Conservation (phyloP, 768 basidiomycete species). For the Tricholoma matsutake region DNA sequence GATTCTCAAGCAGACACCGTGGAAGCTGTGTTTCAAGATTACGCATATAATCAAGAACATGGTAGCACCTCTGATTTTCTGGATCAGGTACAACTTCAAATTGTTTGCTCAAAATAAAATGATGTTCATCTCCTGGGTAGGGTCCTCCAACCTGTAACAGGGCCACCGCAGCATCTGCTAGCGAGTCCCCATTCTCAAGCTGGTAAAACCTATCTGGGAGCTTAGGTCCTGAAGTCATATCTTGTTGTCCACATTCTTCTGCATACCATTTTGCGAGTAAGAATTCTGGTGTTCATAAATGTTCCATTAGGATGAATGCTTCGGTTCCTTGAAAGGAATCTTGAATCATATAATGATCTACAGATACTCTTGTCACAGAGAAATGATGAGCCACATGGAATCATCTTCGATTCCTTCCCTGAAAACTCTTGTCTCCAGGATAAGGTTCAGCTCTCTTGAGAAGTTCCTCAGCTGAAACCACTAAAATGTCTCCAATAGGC, state of each 20-base stretch:
- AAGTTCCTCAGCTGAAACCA: not conserved
- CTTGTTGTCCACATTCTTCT: not conserved
- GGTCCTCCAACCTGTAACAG: not conserved
- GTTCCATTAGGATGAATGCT: not conserved
- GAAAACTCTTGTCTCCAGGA: no score
- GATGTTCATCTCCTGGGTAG: constrained; percentile 3
- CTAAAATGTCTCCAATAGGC: not conserved
- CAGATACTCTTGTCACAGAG: no score
- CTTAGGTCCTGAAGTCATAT: not conserved
- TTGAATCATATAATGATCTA: no score
- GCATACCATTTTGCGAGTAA: not conserved
- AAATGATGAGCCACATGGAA: no score
- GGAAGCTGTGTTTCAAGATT: not conserved
- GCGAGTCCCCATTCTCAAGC: not conserved
- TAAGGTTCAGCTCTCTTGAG: not conserved
- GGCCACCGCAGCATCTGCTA: not conserved
- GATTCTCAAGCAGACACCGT: not conserved
- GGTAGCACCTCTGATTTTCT: not conserved
- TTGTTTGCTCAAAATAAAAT: not conserved
- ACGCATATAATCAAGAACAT: constrained; percentile 2
- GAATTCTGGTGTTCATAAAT: not conserved
- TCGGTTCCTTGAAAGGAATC: not conserved
- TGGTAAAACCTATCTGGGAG: no score
- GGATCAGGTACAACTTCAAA: not conserved
- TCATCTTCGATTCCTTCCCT: no score